Conservation (phyloP, 2,329 filamentous ascomycete genomes). For the Teratosphaeria zuluensis region DNA sequence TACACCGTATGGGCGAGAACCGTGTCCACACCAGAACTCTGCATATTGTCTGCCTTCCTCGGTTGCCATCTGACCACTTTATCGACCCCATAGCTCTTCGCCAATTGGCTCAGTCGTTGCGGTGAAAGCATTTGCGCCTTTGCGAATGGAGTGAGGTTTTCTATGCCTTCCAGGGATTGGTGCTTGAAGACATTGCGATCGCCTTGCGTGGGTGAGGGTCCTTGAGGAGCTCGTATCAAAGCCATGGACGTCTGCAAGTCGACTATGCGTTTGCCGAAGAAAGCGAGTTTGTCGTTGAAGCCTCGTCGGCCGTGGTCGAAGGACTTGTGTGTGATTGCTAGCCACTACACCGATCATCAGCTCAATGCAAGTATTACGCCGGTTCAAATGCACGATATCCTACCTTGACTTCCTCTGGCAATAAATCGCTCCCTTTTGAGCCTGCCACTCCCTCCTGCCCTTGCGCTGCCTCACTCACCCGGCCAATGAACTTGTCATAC, state of each 20-base stretch:
- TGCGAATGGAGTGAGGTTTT: constrained; percentile 55
- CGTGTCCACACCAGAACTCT: constrained; percentile 61
- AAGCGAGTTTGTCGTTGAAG: constrained; percentile 89
- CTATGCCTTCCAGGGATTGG: constrained; percentile 59
- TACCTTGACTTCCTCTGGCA: constrained; percentile 77
- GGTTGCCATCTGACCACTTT: constrained; percentile 84
- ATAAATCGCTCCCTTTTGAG: constrained; percentile 53
- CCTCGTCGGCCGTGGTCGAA: constrained; percentile 91
- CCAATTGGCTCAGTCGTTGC: constrained; percentile 57
- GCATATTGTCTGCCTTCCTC: constrained; percentile 59
- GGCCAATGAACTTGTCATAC: constrained; percentile 67
- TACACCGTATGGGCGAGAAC: constrained; percentile 71
- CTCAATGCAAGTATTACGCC: not conserved
- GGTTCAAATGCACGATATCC: not conserved
- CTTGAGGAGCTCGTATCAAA: constrained; percentile 40
- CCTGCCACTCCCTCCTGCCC: constrained; percentile 6
- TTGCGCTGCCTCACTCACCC: constrained; percentile 9
- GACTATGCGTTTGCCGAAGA: constrained; percentile 60
- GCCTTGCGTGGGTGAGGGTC: constrained; percentile 7
- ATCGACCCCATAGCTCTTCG: constrained; percentile 58
- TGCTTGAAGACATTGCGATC: constrained; percentile 46
- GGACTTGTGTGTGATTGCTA: constrained; percentile 95
- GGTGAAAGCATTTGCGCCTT: constrained; percentile 55
- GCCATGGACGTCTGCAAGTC: constrained; percentile 56
- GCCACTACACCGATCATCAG: constrained; percentile 47